These are phyloP conservation scores for Nitzschia putrida DNA, from an alignment of 108 stramenopile species.

Conservation along the genomic window DNA sequence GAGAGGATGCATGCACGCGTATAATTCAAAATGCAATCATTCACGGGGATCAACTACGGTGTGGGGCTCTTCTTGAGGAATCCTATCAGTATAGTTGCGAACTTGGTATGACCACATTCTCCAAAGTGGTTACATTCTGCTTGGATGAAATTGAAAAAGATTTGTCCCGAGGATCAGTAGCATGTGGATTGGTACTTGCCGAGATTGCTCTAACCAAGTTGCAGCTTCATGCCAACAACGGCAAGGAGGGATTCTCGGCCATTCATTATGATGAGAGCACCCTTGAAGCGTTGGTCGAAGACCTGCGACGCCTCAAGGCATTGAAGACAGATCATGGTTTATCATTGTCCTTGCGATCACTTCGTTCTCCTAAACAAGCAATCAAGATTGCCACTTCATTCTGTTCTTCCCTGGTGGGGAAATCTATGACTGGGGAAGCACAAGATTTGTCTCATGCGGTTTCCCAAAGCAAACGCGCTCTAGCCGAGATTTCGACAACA, in stretches of 20 bases:
- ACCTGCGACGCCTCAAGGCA: slow-evolving; percentile 23
- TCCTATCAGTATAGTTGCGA: slow-evolving; percentile 16
- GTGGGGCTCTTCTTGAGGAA: slow-evolving; percentile 17
- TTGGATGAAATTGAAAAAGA: slow-evolving; percentile 36
- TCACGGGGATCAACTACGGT: slow-evolving; percentile 19
- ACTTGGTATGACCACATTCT: slow-evolving; percentile 27
- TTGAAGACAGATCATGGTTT: slow-evolving; percentile 29
- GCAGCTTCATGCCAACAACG: slow-evolving; percentile 5
- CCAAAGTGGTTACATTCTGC: slow-evolving; percentile 30
- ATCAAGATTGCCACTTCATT: slow-evolving; percentile 16
- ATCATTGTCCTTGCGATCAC: slow-evolving; percentile 25
- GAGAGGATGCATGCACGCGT: slow-evolving; percentile 50
- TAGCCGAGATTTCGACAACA: slow-evolving; percentile 17
- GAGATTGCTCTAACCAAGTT: slow-evolving; percentile 25
- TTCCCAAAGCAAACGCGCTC: slow-evolving; percentile 22
- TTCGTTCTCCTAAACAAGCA: slow-evolving; percentile 25
- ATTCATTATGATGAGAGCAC: slow-evolving; percentile 25
- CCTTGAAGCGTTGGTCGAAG: slow-evolving; percentile 19
- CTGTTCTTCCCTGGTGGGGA: slow-evolving; percentile 5
- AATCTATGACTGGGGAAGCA: slow-evolving; percentile 8
- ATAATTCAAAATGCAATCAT: slow-evolving; percentile 59
- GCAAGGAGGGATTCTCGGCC: slow-evolving; percentile 23
- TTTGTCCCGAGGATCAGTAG: background rate
- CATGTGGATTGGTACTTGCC: slow-evolving; percentile 26
- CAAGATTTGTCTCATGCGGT: slow-evolving; percentile 4